These are phyloP conservation scores for Cyclostephanos tholiformis DNA, from an alignment of 108 stramenopile genomes.

Conservation along the genomic window DNA sequence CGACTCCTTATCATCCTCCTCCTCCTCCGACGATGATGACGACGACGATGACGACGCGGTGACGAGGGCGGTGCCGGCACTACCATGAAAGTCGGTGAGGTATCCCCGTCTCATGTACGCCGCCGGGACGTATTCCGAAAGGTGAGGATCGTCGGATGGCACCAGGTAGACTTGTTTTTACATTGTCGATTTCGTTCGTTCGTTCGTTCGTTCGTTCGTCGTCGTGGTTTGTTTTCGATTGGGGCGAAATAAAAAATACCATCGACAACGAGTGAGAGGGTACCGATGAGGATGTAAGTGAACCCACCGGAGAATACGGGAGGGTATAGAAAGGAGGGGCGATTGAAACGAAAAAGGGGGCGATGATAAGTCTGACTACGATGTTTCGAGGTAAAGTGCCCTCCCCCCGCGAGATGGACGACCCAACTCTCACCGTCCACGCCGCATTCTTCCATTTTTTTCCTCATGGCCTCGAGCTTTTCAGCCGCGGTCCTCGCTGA, in stretches of 20 bases:
- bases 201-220: not conserved
- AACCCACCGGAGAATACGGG: not conserved
- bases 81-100: conserved; percentile 91
- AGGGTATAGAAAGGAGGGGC: not conserved
- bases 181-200: not conserved
- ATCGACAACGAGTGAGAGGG: no score
- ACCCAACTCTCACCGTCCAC: conserved; percentile 56
- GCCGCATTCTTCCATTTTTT: conserved; percentile 60
- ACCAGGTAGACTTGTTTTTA: conserved; percentile 59
- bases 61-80: conserved; percentile 95
- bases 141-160: conserved; percentile 90
- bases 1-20: conserved; percentile 4
- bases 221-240: no score
- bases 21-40: conserved; percentile 16
- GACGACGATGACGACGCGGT: conserved; percentile 35
- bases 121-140: conserved; percentile 95
- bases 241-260: no score
- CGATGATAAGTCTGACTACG: conserved; percentile 2
- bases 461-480: conserved; percentile 61
- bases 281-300: no score
- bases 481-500: conserved; percentile 45
- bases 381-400: not conserved
- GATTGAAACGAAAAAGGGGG: not conserved
- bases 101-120: conserved; percentile 89
- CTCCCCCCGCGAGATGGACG: not conserved